Evolutionary conservation across 495 filamentous ascomycete species (phyloP).

Genomic region (Lentithecium fluviatile): DNA sequence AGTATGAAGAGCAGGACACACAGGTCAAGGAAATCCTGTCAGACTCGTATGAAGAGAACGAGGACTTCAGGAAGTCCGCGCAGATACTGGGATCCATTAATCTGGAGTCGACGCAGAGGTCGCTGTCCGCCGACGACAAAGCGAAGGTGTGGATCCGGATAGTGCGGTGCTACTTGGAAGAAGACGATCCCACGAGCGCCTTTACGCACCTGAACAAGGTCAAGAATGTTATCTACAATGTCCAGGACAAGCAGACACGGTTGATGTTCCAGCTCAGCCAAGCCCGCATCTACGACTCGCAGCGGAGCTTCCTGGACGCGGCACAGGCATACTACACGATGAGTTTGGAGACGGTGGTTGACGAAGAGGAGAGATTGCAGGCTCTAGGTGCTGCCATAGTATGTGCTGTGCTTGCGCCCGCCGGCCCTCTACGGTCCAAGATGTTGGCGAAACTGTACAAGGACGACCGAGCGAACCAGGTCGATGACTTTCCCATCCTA

Average conservation of each 20-base stretch:
- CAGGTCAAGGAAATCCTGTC: constrained; percentile 78
- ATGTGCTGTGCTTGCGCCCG: constrained; percentile 91
- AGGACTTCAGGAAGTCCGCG: constrained; percentile 77
- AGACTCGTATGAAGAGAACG: constrained; percentile 74
- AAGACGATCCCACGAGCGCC: constrained; percentile 83
- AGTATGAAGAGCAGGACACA: constrained; percentile 81
- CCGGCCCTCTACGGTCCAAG: constrained; percentile 79
- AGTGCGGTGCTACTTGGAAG: constrained; percentile 89
- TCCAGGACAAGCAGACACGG: constrained; percentile 65
- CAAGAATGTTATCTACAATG: constrained; percentile 82
- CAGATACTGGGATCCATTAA: constrained; percentile 77
- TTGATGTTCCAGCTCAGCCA: constrained; percentile 87
- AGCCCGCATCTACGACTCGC: constrained; percentile 87
- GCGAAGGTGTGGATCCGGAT: constrained; percentile 87
- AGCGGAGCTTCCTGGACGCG: constrained; percentile 87
- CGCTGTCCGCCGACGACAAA: constrained; percentile 74
- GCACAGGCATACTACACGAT: constrained; percentile 83
- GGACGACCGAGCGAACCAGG: constrained; percentile 75
- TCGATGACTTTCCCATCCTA: constrained; percentile 81
- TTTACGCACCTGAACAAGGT: constrained; percentile 87
- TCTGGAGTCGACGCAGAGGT: constrained; percentile 81
- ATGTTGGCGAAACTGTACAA: constrained; percentile 84
- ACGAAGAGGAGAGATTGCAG: constrained; percentile 80
- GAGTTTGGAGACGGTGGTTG: constrained; percentile 69
- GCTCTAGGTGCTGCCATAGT: constrained; percentile 86